A percentile compares a stretch with the other conserved stretches of the same genome.
Evolutionary conservation across 495 filamentous ascomycete genomes (phyloP).

Genomic region (Penicillium herquei): DNA sequence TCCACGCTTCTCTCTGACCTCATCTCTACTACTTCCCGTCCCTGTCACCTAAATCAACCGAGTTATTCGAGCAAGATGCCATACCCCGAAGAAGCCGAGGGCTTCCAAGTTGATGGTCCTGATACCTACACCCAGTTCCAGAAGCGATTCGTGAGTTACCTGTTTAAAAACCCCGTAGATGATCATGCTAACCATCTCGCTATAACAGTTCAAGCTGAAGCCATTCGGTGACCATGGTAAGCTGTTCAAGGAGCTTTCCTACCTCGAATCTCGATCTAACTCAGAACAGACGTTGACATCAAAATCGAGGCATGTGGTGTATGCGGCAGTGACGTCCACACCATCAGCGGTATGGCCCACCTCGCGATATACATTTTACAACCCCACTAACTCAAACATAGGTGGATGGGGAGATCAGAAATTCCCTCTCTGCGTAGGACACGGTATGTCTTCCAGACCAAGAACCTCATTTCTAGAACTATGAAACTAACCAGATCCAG

Average conservation of each 20-base stretch:
- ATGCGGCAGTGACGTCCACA: constrained; percentile 78
- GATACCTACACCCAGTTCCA: constrained; percentile 61
- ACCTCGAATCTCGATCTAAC: too few species aligned
- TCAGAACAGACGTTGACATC: constrained; percentile 62
- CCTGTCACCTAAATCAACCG: not conserved
- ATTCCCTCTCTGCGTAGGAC: constrained; percentile 70
- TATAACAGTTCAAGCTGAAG: constrained; percentile 68
- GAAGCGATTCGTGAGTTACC: constrained; percentile 56
- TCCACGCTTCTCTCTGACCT: too few species aligned
- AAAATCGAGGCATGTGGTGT: constrained; percentile 74
- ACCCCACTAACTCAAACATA: not conserved
- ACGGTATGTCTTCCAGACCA: constrained; percentile 34
- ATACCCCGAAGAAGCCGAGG: constrained; percentile 75
- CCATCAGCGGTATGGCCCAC: constrained; percentile 53
- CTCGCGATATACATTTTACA: not conserved
- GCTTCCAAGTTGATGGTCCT: constrained; percentile 65
- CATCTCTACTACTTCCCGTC: too few species aligned
- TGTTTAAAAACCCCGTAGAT: too few species aligned
- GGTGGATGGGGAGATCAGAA: constrained; percentile 71
- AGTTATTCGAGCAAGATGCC: constrained; percentile 45
- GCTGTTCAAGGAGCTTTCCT: not conserved
- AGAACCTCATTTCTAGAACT: not conserved
- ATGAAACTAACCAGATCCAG: constrained; percentile 21
- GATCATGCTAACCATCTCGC: too few species aligned
- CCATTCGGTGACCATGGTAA: constrained; percentile 63